Conservation (phyloP, 2,329 filamentous ascomycete species). For the Emmonsiellopsis sp. region DNA sequence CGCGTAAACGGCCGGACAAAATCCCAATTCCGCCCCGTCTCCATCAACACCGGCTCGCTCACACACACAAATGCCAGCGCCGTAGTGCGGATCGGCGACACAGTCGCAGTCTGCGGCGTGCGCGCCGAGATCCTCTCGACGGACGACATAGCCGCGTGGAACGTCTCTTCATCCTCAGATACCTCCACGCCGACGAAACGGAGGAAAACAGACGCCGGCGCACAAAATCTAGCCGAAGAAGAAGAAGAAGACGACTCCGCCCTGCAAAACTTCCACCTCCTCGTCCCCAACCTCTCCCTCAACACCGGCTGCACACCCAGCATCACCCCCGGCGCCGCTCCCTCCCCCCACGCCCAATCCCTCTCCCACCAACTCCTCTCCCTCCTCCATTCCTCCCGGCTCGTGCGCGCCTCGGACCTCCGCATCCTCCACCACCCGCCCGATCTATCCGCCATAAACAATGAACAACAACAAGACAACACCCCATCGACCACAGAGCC, state of each 20-base stretch:
- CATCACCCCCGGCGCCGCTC: slow-evolving; percentile 75
- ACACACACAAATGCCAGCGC: slow-evolving; percentile 86
- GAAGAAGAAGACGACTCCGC: slow-evolving; percentile 35
- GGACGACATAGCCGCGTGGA: slow-evolving; percentile 56
- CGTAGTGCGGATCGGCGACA: slow-evolving; percentile 79
- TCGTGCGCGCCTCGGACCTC: slow-evolving; percentile 60
- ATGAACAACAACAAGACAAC: slow-evolving; percentile 19
- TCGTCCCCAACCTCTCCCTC: slow-evolving; percentile 90
- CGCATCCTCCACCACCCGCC: slow-evolving; percentile 59
- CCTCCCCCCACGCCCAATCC: slow-evolving; percentile 69
- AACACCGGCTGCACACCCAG: slow-evolving; percentile 82
- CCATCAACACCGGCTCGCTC: slow-evolving; percentile 71
- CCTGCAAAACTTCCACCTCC: slow-evolving; percentile 49
- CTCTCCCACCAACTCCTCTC: slow-evolving; percentile 71
- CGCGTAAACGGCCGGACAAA: slow-evolving; percentile 75
- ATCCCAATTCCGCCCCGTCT: slow-evolving; percentile 59
- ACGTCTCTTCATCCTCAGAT: slow-evolving; percentile 28
- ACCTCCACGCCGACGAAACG: slow-evolving; percentile 25
- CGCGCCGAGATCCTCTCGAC: slow-evolving; percentile 74
- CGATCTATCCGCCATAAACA: not conserved
- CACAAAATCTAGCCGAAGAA: slow-evolving; percentile 11
- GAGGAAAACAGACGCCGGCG: slow-evolving; percentile 17
- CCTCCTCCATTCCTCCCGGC: slow-evolving; percentile 59
- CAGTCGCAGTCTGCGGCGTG: slow-evolving; percentile 88
- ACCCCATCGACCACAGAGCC: slow-evolving; percentile 12